Evolutionary conservation across 2,329 filamentous ascomycete genomes (phyloP), one percentile per base, ranked within the genome.

Genomic region (Corynespora cassiicola): DNA sequence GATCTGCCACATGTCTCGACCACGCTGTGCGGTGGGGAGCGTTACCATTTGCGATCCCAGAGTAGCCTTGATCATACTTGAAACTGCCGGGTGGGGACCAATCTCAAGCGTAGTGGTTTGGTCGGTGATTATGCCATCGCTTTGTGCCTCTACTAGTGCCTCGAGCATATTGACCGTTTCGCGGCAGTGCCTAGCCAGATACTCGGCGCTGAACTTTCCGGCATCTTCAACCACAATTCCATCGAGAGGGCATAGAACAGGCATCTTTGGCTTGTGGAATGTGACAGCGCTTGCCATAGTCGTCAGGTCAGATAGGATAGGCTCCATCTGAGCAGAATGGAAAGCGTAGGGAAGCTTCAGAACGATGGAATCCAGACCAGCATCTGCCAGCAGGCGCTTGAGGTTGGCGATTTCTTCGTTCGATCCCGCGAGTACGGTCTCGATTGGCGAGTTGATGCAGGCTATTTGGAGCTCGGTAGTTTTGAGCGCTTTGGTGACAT

Each of bases 151-250:
- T 35, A 71, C 71, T 19, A 77, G 61, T 61, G 76, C 73, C 23
- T 62, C 67, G 1, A 70, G 62, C 39, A 73, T 73, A 14, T 77
- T 61, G 0, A 56, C 53, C 5, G 74, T 67, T 38, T 76, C 69
- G 2, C 75, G 70, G 44, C 52, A 63, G 7, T 58, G 44, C 5
- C 51, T 16, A 15, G 40, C 29, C 2, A 56, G 14, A 27, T 47
- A 52, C 3, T 36, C 8, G 14, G 38, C 4, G 21, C 20, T 25
- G 19, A 41, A 22, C 3, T 10, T 23, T 10, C 21, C 33, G 5
- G 23, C 33, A 2, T 38, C 16, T n/a, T 32, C 17, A 8, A 39
- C 61, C 5, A 42, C 36, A n/a, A 27, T 12, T 4, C 32, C 36
- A 4, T n/a, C 6, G 7, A 47, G 23, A 2, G 39, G 39, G 5